Evolutionary conservation across 805 yeast genomes (phyloP), one percentile per base, ranked within the genome.

Genomic region (Wickerhamomyces tratensis): DNA sequence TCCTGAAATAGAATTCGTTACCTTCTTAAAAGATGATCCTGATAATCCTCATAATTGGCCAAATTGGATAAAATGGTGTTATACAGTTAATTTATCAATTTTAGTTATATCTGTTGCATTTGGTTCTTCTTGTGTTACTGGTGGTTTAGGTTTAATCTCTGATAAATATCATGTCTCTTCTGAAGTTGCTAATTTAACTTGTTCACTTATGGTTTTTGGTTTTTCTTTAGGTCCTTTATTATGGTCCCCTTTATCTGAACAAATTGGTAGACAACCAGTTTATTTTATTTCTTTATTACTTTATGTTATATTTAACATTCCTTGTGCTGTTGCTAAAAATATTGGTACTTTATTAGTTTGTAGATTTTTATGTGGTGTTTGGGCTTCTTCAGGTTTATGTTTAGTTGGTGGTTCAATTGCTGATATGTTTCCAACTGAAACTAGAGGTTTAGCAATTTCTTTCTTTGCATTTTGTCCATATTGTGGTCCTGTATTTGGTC

Each of bases 21-120:
- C 96, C 1, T 88, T 87, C 59, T 65, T 69, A 7, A 67, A 79
- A 15, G 74, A 76, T 48, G 98, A 89, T 59, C 94, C 95, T 0
- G 91, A 77, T 52, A 89, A 89, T 62, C 97, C 97, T 29, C 82
- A 80, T 56, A 88, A 88, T 61, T 88, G 97, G 97, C 64, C 73
- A 26, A 42, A 65, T 31, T 50, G 52, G 48, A 42, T 59, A 25
- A 76, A 77, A 57, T 79, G 89, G 86, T 4, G 60, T 2, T 85
- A 82, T 57, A 87, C 97, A 0, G 57, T 82, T 30, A 49, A 79
- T 9, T 67, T 86, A 25, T 79, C 96, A 2, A 49, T 77, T 31
- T 70, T 85, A 48, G 96, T 89, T 40, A 80, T 89, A 44, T 76
- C 87, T 54, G 96, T 91, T 30, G 97, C 97, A 2, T 88, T 86